These are phyloP conservation scores for Mesotaenium endlicherianum DNA, from an alignment of 139 green algal species.

Conservation along the genomic window DNA sequence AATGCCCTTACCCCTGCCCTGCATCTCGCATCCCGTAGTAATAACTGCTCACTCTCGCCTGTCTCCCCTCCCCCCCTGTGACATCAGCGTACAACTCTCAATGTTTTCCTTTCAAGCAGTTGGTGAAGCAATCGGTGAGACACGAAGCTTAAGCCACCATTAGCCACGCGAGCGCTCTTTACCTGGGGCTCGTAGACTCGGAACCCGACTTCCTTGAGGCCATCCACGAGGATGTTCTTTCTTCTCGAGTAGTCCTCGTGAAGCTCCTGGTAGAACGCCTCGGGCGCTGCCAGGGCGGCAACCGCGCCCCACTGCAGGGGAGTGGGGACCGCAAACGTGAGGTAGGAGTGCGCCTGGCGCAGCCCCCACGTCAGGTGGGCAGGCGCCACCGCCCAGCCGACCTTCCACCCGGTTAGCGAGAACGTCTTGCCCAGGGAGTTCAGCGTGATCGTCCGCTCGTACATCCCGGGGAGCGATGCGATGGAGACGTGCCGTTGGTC, in stretches of 20 bases:
- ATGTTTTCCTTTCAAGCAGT: too few species aligned
- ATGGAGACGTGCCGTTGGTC: constrained; percentile 33
- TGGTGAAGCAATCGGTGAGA: too few species aligned
- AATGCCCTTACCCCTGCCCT: too few species aligned
- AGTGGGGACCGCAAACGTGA: constrained; percentile 42
- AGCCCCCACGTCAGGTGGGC: constrained; percentile 22
- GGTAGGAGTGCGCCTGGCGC: constrained; percentile 34
- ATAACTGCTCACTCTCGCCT: too few species aligned
- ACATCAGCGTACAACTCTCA: too few species aligned
- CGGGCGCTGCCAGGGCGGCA: constrained; percentile 25
- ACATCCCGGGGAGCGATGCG: constrained; percentile 41
- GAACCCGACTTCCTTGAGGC: constrained; percentile 38
- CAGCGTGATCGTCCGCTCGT: constrained; percentile 43
- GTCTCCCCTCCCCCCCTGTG: too few species aligned
- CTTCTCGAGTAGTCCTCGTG: background rate
- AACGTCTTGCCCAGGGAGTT: constrained; percentile 45
- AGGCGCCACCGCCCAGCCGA: constrained; percentile 40
- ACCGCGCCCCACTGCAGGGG: constrained; percentile 39
- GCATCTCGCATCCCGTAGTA: too few species aligned
- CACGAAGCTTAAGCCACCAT: too few species aligned
- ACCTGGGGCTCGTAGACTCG: constrained; percentile 44
- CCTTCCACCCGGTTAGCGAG: constrained; percentile 49
- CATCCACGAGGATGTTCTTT: constrained; percentile 11
- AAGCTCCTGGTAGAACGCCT: constrained; percentile 35
- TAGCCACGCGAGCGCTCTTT: too few species aligned